Percentiles rank a stretch among this genome's conserved stretches.
These are phyloP conservation scores for Pichia paraexigua DNA, from an alignment of 805 yeast species.

Conservation along the genomic window DNA sequence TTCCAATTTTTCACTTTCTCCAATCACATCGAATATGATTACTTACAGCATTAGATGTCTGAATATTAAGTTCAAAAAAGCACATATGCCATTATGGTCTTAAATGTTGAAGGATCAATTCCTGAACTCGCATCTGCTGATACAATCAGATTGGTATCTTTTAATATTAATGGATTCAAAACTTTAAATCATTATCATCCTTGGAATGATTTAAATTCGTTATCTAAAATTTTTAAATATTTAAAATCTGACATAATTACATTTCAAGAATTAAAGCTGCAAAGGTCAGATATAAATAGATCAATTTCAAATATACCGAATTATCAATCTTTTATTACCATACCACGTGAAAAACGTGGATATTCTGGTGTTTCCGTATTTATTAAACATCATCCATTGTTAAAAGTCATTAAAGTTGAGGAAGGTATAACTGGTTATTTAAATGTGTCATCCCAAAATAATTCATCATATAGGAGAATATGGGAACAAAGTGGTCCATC, in stretches of 20 bases:
- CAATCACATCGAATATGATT: no score
- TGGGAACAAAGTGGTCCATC: slow-evolving; percentile 3
- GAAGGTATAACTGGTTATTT: slow-evolving; percentile 83
- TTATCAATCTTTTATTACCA: slow-evolving; percentile 57
- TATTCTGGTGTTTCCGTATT: slow-evolving; percentile 91
- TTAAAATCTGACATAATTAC: slow-evolving; percentile 72
- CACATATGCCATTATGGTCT: background rate
- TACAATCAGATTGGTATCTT: slow-evolving; percentile 33
- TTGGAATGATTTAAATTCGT: slow-evolving; percentile 51
- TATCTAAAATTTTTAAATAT: slow-evolving; percentile 39
- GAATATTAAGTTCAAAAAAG: no score
- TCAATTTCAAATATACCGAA: slow-evolving; percentile 37
- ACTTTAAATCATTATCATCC: slow-evolving; percentile 80
- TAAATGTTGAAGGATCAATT: slow-evolving; percentile 3
- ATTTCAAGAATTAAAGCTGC: slow-evolving; percentile 77
- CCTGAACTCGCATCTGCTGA: background rate
- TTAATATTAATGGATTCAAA: slow-evolving; percentile 79
- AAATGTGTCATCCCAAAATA: slow-evolving; percentile 11
- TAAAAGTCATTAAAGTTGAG: slow-evolving; percentile 63
- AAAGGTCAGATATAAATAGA: slow-evolving; percentile 37
- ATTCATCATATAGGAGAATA: slow-evolving; percentile 22
- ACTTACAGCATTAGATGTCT: no score
- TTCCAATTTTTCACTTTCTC: no score
- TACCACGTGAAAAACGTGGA: slow-evolving; percentile 66
- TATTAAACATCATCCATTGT: slow-evolving; percentile 42